These are phyloP conservation scores for Microsporum ferrugineum DNA, from an alignment of 2,329 filamentous ascomycete species.

Conservation along the genomic window DNA sequence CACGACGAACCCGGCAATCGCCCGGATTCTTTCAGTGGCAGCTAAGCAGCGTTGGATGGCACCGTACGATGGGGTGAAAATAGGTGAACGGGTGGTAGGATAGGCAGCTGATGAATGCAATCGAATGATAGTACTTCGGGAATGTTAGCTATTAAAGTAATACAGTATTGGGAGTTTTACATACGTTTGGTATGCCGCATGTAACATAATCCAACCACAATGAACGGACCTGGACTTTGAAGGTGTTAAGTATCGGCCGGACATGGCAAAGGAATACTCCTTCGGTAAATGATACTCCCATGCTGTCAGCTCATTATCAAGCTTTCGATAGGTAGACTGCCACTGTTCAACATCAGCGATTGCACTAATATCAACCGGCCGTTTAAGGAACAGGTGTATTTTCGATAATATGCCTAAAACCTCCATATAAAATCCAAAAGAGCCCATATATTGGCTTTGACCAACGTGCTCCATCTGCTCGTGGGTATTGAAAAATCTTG, in stretches of 20 bases:
- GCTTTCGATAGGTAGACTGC: slow-evolving; percentile 75
- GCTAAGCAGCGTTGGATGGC: slow-evolving; percentile 72
- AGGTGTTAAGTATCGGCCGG: slow-evolving; percentile 61
- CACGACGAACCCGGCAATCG: slow-evolving; percentile 66
- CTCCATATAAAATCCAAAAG: slow-evolving; percentile 84
- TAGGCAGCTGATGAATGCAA: slow-evolving; percentile 88
- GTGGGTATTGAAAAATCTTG: slow-evolving; percentile 59
- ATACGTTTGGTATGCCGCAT: slow-evolving; percentile 76
- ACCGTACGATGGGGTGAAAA: slow-evolving; percentile 80
- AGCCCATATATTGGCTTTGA: slow-evolving; percentile 68
- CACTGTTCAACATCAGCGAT: slow-evolving; percentile 76
- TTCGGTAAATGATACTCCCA: slow-evolving; percentile 77
- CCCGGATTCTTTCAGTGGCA: slow-evolving; percentile 72
- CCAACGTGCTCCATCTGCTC: slow-evolving; percentile 51
- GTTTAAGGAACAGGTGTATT: slow-evolving; percentile 79
- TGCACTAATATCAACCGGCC: slow-evolving; percentile 77
- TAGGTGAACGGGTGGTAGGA: slow-evolving; percentile 73
- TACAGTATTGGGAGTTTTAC: slow-evolving; percentile 17
- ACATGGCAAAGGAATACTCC: slow-evolving; percentile 63
- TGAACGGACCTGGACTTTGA: slow-evolving; percentile 58
- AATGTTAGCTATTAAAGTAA: not conserved
- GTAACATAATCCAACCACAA: slow-evolving; percentile 81
- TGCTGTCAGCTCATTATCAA: slow-evolving; percentile 64
- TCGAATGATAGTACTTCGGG: slow-evolving; percentile 60
- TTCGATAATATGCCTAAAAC: slow-evolving; percentile 76